Evolutionary conservation across 2,329 filamentous ascomycete genomes (phyloP).

Genomic region (Beauveria brongniartii): DNA sequence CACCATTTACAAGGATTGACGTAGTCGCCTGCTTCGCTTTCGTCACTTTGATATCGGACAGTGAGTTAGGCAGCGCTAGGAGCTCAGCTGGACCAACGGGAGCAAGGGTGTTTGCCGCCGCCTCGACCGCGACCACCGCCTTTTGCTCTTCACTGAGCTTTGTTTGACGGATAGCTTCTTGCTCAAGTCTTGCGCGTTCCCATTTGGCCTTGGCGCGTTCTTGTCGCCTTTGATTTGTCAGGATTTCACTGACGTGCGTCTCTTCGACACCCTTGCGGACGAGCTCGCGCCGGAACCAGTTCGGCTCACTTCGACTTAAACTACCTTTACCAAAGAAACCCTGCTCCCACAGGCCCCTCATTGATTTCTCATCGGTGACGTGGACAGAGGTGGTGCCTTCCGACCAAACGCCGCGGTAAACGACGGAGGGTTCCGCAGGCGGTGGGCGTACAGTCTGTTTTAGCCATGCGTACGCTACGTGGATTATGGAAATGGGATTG

Average conservation of each 20-base stretch:
- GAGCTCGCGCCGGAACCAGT: conserved; percentile 80
- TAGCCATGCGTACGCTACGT: conserved; percentile 70
- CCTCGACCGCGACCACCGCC: conserved; percentile 15
- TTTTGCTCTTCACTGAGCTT: conserved; percentile 36
- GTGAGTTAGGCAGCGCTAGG: conserved; percentile 49
- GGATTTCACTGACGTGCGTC: conserved; percentile 69
- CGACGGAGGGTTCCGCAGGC: conserved; percentile 52
- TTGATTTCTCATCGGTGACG: conserved; percentile 65
- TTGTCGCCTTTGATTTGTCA: conserved; percentile 66
- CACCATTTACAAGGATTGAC: conserved; percentile 7
- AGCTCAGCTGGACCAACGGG: conserved; percentile 39
- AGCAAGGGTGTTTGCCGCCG: not conserved
- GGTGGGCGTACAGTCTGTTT: conserved; percentile 63
- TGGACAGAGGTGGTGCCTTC: conserved; percentile 73
- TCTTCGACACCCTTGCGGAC: conserved; percentile 58
- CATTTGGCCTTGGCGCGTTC: conserved; percentile 81
- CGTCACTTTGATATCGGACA: conserved; percentile 31
- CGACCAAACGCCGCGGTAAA: conserved; percentile 75
- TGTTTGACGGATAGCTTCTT: conserved; percentile 72
- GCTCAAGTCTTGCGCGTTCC: conserved; percentile 81
- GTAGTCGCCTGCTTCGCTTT: conserved; percentile 4
- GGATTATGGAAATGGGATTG: conserved; percentile 82
- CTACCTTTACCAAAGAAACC: conserved; percentile 96
- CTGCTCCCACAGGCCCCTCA: conserved; percentile 85
- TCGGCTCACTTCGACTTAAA: conserved; percentile 88